A percentile compares a stretch with the other conserved stretches of the same genome.
phyloP scores from a whole-genome alignment of 177 flowering plant species.

The Vitis hybrid region DNA sequence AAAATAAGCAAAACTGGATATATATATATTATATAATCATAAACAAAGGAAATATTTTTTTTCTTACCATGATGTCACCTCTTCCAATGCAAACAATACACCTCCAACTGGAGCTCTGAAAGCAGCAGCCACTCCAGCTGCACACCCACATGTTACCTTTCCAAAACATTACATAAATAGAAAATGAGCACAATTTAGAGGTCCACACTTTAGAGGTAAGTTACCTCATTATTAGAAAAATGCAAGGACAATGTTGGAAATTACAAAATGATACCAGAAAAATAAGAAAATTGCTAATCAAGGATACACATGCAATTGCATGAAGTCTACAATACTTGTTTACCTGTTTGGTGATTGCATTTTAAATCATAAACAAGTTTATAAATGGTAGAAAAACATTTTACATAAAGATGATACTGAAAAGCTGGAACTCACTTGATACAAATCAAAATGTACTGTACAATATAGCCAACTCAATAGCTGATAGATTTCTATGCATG shows the following conservation, averaged over 20 bases:
- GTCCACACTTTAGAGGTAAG: conserved; percentile 11
- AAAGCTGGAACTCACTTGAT: no score
- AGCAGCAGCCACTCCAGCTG: conserved; percentile 99
- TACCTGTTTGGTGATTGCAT: neutral
- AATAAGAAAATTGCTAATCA: neutral
- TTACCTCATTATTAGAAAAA: conserved; percentile 1
- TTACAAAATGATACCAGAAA: neutral
- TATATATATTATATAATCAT: neutral
- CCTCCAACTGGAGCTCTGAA: conserved; percentile 99
- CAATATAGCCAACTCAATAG: no score
- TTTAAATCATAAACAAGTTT: neutral
- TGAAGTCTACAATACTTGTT: neutral
- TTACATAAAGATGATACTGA: neutral
- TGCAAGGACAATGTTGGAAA: neutral
- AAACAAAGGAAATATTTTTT: neutral
- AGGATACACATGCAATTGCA: neutral
- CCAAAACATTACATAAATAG: conserved; percentile 35
- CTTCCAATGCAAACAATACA: conserved; percentile 95
- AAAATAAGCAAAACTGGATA: neutral
- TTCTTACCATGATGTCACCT: conserved; percentile 93
- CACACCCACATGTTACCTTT: conserved; percentile 99
- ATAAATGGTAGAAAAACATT: neutral
- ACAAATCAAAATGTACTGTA: no score
- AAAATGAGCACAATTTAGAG: conserved; percentile 24
- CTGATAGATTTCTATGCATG: no score